Conservation (phyloP, 768 basidiomycete species). For the Hortiboletus flavorubellus region DNA sequence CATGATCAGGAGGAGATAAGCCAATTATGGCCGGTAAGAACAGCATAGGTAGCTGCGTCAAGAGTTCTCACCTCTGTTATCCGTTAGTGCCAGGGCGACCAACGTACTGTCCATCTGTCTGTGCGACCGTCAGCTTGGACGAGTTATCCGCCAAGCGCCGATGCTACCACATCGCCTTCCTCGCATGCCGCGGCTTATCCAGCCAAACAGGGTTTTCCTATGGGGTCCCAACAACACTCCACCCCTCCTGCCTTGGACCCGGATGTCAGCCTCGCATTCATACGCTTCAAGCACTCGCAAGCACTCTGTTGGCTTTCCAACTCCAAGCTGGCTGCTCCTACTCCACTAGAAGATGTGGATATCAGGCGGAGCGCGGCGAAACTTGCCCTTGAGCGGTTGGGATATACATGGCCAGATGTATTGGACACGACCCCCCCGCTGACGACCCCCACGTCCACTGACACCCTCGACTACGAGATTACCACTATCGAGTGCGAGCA, state of each 20-base stretch:
- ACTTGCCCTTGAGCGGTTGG: constrained; percentile 30
- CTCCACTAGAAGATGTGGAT: constrained; percentile 9
- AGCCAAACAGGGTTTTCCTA: not conserved
- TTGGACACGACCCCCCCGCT: constrained; percentile 38
- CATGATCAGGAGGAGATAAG: constrained; percentile 61
- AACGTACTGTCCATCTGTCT: constrained; percentile 66
- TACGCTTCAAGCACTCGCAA: constrained; percentile 25
- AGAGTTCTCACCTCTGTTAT: constrained; percentile 3
- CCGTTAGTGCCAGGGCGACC: constrained; percentile 50
- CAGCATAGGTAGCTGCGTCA: not conserved
- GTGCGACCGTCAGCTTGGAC: constrained; percentile 82
- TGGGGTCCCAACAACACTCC: not conserved
- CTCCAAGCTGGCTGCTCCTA: constrained; percentile 15
- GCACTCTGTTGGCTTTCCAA: constrained; percentile 25
- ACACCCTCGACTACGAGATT: constrained; percentile 34
- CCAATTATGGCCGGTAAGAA: constrained; percentile 66
- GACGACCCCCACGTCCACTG: constrained; percentile 7
- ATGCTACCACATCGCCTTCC: constrained; percentile 12
- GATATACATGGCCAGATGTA: constrained; percentile 43
- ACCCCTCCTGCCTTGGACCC: not conserved
- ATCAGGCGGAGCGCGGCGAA: constrained; percentile 21
- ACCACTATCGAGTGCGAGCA: constrained; percentile 18
- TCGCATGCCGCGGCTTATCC: not conserved
- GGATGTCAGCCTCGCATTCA: constrained; percentile 13
- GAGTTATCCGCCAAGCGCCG: constrained; percentile 43